Evolutionary conservation across 2,329 filamentous ascomycete genomes (phyloP), one percentile per base, ranked within the genome.

Genomic region (Aspergillus oerlinghausenensis): DNA sequence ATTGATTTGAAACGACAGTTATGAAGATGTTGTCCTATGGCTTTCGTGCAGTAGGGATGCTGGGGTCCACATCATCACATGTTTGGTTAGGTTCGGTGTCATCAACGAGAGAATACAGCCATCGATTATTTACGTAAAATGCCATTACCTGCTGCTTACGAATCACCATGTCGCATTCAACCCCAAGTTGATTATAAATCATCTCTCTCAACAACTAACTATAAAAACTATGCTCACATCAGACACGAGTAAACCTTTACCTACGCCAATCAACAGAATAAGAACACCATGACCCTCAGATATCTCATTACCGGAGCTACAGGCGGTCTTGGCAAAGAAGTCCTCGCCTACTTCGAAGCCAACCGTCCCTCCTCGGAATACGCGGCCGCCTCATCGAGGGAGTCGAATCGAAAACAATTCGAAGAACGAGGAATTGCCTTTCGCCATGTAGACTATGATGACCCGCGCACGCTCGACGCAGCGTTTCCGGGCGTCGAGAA

Each of bases 371-470:
- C 74, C 32, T 67, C 77, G n/a, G 70, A 78, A 59, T 71, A 83
- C 63, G 73, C 81, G 55, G 78, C 82, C 40, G 77, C 82, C 38
- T 80, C 77, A 17, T 78, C 80, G 14, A 68, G 71, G 21, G 72
- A 75, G 38, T 80, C 79, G 17, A 73, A 68, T 49, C 43, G 77
- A 71, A 42, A 70, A 63, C 60, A 59, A 61, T 56, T 76, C 69
- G 59, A 75, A 70, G 58, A 77, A 6, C 68, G 73, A 19, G 79
- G 79, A 25, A 77, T 82, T 35, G 70, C 73, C 2, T 79, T 83
- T 50, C 81, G 82, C 1, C 69, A 78, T 54, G 80, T 80, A 6
- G 76, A 79, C 59, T 86, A 82, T 67, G 79, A 83, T 43, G 73
- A 78, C 40, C 69, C 75, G 0, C 64, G 69, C 1, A 74, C 78